These are phyloP conservation scores for Lasiosphaeria hispida DNA, from an alignment of 495 filamentous ascomycete species.

Conservation along the genomic window DNA sequence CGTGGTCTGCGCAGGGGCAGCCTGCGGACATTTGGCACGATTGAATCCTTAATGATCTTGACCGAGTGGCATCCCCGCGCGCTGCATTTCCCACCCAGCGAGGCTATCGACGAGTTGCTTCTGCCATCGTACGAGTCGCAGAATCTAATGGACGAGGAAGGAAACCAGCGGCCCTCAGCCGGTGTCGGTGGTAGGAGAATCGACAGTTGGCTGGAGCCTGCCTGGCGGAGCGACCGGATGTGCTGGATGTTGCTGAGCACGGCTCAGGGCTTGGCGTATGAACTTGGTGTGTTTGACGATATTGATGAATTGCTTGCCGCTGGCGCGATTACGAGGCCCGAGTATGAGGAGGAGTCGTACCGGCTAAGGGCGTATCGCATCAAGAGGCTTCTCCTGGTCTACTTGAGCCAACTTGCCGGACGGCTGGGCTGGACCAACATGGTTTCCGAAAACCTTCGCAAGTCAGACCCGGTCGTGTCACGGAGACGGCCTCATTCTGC, in stretches of 20 bases:
- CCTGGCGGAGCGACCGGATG: conserved; percentile 96
- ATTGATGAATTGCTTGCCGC: conserved; percentile 59
- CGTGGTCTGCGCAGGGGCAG: conserved; percentile 65
- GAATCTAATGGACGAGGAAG: conserved; percentile 49
- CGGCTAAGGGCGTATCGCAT: conserved; percentile 76
- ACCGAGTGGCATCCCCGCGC: conserved; percentile 97
- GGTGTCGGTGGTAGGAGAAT: conserved; percentile 68
- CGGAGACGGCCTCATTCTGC: conserved; percentile 42
- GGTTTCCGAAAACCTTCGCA: conserved; percentile 66
- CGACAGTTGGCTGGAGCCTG: conserved; percentile 92
- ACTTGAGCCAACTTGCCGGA: conserved; percentile 87
- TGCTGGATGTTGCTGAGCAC: conserved; percentile 97
- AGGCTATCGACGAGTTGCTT: conserved; percentile 62
- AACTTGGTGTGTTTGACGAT: conserved; percentile 91
- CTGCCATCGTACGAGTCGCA: conserved; percentile 48
- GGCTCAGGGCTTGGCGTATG: conserved; percentile 83
- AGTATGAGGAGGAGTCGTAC: conserved; percentile 68
- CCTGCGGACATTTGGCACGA: conserved; percentile 83
- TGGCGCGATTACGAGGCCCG: conserved; percentile 54
- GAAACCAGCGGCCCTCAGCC: conserved; percentile 40
- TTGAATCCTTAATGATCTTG: conserved; percentile 88
- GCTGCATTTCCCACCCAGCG: conserved; percentile 90
- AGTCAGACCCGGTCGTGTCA: conserved; percentile 44
- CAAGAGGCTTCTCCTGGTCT: conserved; percentile 81
- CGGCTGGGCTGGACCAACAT: conserved; percentile 90